phyloP scores from a whole-genome alignment of 306 rosid genomes.

The Comarum palustre region DNA sequence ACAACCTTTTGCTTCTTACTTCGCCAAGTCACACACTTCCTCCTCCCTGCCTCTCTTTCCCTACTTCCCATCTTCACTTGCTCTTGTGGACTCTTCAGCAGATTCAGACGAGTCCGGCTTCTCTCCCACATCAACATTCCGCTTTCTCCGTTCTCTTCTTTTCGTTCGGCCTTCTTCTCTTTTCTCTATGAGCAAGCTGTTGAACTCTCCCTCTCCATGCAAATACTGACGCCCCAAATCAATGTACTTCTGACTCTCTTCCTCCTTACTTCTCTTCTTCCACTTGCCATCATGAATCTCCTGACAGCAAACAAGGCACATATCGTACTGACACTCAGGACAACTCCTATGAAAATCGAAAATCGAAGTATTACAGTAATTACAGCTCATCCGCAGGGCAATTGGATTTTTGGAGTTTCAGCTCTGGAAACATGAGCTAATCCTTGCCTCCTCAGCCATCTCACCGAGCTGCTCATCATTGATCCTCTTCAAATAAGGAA shows the following conservation, averaged over 20 bases:
- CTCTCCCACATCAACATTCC: too few species aligned
- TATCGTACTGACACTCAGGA: constrained; percentile 61
- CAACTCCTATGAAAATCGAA: constrained; percentile 81
- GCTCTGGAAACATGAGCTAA: not conserved
- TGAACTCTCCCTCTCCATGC: constrained; percentile 23
- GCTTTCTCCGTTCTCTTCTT: too few species aligned
- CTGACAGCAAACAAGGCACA: constrained; percentile 70
- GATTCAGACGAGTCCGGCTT: too few species aligned
- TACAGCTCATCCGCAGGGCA: constrained; percentile 49
- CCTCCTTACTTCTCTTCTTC: not conserved
- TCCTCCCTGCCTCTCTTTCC: not conserved
- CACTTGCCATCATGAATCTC: constrained; percentile 63
- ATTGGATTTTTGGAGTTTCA: not conserved
- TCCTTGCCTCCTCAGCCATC: constrained; percentile 17
- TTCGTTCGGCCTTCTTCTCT: not conserved
- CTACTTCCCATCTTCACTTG: constrained; percentile 19
- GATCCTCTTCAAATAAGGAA: constrained; percentile 59
- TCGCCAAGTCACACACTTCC: too few species aligned
- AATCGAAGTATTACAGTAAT: constrained; percentile 81
- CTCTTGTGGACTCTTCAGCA: too few species aligned
- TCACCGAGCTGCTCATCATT: constrained; percentile 61
- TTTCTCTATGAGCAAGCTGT: not conserved
- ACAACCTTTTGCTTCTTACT: too few species aligned
- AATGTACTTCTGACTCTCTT: constrained; percentile 9
- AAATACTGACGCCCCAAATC: constrained; percentile 30